Conservation (phyloP, 352 stramenopile genomes). For the Thraustotheca clavata region DNA sequence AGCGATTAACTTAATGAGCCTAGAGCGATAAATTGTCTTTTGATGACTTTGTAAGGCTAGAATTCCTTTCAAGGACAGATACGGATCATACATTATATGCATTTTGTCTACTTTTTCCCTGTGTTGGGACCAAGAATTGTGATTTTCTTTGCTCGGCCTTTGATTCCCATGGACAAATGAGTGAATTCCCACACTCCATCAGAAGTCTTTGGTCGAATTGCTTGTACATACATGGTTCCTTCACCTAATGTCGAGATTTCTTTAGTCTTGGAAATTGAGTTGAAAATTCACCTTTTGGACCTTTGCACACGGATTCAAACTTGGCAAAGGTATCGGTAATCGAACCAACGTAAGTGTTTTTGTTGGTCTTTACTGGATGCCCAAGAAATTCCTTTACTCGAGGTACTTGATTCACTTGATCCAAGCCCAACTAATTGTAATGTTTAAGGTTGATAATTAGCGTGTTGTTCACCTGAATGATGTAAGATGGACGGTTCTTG, state of each 20-base stretch:
- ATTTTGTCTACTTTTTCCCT: no score
- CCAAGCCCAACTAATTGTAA: background rate
- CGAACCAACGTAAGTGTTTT: slow-evolving; percentile 19
- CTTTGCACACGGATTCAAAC: slow-evolving; percentile 13
- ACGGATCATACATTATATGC: slow-evolving; percentile 71
- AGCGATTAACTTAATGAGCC: slow-evolving; percentile 7
- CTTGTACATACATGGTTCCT: slow-evolving; percentile 19
- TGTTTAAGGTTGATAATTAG: background rate
- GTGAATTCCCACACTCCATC: slow-evolving; percentile 11
- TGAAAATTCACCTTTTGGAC: slow-evolving; percentile 7
- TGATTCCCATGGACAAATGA: slow-evolving; percentile 12
- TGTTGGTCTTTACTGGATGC: slow-evolving; percentile 18
- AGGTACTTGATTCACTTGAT: slow-evolving; percentile 1
- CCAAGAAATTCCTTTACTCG: slow-evolving; percentile 4
- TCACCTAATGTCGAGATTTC: background rate
- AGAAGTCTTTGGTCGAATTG: background rate
- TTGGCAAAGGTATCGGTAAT: slow-evolving; percentile 14
- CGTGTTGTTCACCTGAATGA: slow-evolving; percentile 13
- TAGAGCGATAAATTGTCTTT: slow-evolving; percentile 35
- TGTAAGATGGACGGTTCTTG: slow-evolving; percentile 15
- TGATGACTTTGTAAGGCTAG: slow-evolving; percentile 84
- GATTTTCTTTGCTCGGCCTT: slow-evolving; percentile 15
- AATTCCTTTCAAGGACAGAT: slow-evolving; percentile 86
- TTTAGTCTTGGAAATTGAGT: background rate
- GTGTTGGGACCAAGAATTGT: no score